These are phyloP conservation scores for Talaromyces verruculosus DNA, from an alignment of 2,329 filamentous ascomycete genomes.

Conservation along the genomic window DNA sequence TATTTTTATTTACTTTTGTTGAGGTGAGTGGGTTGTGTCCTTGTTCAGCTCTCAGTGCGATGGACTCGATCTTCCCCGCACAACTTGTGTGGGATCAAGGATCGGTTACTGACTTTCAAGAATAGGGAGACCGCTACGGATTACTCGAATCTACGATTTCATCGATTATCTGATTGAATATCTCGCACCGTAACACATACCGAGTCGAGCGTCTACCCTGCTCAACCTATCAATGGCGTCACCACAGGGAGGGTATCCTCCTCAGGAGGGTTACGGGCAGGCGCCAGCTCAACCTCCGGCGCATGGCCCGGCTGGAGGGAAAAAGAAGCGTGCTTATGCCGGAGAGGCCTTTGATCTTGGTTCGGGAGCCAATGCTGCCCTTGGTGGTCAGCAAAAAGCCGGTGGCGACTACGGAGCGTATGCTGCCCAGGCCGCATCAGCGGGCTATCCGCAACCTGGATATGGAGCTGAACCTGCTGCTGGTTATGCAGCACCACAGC, in stretches of 20 bases:
- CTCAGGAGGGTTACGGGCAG: slow-evolving; percentile 52
- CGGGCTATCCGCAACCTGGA: slow-evolving; percentile 44
- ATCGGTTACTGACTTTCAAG: slow-evolving; percentile 26
- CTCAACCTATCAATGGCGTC: slow-evolving; percentile 45
- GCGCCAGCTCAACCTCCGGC: slow-evolving; percentile 38
- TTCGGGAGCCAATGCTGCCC: slow-evolving; percentile 75
- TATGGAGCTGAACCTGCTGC: slow-evolving; percentile 45
- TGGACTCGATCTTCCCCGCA: slow-evolving; percentile 21
- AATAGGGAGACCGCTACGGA: slow-evolving; percentile 27
- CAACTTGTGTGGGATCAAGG: slow-evolving; percentile 19
- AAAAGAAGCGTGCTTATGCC: slow-evolving; percentile 92
- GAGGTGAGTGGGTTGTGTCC: slow-evolving; percentile 1
- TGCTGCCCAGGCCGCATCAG: slow-evolving; percentile 52
- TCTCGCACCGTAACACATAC: background rate
- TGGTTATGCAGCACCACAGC: slow-evolving; percentile 28
- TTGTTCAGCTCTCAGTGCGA: slow-evolving; percentile 22
- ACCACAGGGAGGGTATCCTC: slow-evolving; percentile 54
- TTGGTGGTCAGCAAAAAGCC: slow-evolving; percentile 50
- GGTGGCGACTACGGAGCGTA: slow-evolving; percentile 65
- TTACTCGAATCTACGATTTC: slow-evolving; percentile 20
- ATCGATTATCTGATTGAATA: background rate
- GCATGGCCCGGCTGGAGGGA: slow-evolving; percentile 38
- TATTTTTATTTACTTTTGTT: background rate
- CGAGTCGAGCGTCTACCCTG: background rate
- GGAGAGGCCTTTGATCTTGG: slow-evolving; percentile 93